Conservation (phyloP, 2,329 filamentous ascomycete genomes). For the Lecanosticta acicola region DNA sequence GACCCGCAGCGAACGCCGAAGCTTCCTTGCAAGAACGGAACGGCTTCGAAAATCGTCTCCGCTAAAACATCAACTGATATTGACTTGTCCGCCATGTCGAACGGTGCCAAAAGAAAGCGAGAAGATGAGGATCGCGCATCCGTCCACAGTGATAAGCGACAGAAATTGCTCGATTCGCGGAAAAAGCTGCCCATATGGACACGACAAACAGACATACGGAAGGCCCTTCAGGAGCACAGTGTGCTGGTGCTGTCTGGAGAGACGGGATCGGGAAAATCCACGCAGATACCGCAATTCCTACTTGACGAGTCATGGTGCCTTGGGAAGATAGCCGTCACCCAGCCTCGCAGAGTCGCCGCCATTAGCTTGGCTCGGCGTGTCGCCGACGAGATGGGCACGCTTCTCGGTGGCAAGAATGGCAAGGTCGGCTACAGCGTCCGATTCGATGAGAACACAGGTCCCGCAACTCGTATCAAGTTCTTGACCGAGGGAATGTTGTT, state of each 20-base stretch:
- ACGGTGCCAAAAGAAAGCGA: not conserved
- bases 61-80: too few relatives aligned
- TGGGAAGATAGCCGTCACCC: conserved; percentile 85
- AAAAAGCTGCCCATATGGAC: conserved; percentile 75
- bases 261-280: conserved; percentile 94
- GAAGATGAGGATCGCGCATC: not conserved
- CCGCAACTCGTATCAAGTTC: conserved; percentile 82
- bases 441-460: conserved; percentile 82
- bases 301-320: conserved; percentile 74
- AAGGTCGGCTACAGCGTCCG: conserved; percentile 89
- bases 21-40: too few relatives aligned
- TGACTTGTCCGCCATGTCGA: not conserved
- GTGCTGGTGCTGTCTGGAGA: conserved; percentile 85
- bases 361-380: conserved; percentile 86
- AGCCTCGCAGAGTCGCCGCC: conserved; percentile 87
- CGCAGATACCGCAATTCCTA: conserved; percentile 89
- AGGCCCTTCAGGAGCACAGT: conserved; percentile 55
- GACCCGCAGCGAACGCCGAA: too few relatives aligned
- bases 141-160: conserved; percentile 14
- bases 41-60: too few relatives aligned
- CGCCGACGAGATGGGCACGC: conserved; percentile 70
- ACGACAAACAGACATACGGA: conserved; percentile 63
- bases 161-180: conserved; percentile 38
- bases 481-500: conserved; percentile 94
- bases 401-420: conserved; percentile 54